A percentile compares a stretch with the other conserved stretches of the same genome.
Evolutionary conservation across 768 basidiomycete species (phyloP).

Genomic region (Mycena epipterygia): DNA sequence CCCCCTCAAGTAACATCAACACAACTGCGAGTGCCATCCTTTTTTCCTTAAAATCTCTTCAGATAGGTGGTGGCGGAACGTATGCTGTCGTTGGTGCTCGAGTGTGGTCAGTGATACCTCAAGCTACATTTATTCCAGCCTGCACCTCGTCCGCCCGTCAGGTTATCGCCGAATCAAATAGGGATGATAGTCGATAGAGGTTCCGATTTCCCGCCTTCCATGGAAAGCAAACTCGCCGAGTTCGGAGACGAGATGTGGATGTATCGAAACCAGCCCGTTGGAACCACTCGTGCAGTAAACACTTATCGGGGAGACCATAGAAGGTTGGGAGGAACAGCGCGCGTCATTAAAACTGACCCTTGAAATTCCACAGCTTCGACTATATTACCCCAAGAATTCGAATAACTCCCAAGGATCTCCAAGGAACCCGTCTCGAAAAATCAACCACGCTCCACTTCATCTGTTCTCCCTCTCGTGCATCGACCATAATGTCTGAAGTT

Average conservation of each 20-base stretch:
- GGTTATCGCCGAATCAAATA: slow-evolving; percentile 67
- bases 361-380: slow-evolving; percentile 67
- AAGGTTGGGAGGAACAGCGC: slow-evolving; percentile 62
- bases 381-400: slow-evolving; percentile 82
- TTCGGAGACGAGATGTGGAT: slow-evolving; percentile 87
- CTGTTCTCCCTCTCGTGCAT: slow-evolving; percentile 83
- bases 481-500: slow-evolving; percentile 75
- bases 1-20: slow-evolving; percentile 61
- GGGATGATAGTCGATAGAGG: slow-evolving; percentile 92
- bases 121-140: too few relatives aligned
- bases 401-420: slow-evolving; percentile 79
- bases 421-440: slow-evolving; percentile 61
- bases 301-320: slow-evolving; percentile 80
- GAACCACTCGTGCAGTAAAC: slow-evolving; percentile 83
- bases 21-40: slow-evolving; percentile 7
- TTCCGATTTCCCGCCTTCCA: slow-evolving; percentile 74
- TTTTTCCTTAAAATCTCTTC: not conserved
- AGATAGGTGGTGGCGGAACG: slow-evolving; percentile 94
- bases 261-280: slow-evolving; percentile 70
- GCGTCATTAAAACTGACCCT: slow-evolving; percentile 3
- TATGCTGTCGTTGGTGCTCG: slow-evolving; percentile 86
- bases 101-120: slow-evolving; percentile 64
- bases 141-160: not conserved
- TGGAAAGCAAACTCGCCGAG: slow-evolving; percentile 66
- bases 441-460: slow-evolving; percentile 82